These are phyloP conservation scores for Choiromyces venosus DNA, from an alignment of 495 filamentous ascomycete genomes.

Conservation along the genomic window DNA sequence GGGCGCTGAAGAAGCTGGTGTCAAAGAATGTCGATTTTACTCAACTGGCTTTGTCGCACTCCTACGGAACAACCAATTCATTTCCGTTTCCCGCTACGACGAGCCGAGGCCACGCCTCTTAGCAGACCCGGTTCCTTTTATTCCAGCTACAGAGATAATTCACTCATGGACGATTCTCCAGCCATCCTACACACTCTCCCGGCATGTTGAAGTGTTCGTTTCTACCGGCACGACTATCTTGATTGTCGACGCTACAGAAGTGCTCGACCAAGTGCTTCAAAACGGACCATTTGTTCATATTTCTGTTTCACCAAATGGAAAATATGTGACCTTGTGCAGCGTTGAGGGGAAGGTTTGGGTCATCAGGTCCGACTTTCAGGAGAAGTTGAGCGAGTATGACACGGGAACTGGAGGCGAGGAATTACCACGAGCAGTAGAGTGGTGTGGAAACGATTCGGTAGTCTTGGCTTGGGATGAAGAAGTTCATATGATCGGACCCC, in stretches of 20 bases:
- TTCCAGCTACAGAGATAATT: constrained; percentile 49
- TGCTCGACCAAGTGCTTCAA: constrained; percentile 81
- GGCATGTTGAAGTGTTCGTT: constrained; percentile 87
- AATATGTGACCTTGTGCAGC: constrained; percentile 80
- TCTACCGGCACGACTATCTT: constrained; percentile 81
- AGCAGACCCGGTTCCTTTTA: constrained; percentile 57
- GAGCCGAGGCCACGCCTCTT: constrained; percentile 84
- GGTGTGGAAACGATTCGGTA: constrained; percentile 95
- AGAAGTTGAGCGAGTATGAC: constrained; percentile 84
- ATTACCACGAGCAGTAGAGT: constrained; percentile 80
- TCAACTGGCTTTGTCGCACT: constrained; percentile 87
- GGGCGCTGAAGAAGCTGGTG: constrained; percentile 80
- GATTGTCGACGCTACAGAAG: constrained; percentile 78
- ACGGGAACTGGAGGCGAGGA: constrained; percentile 65
- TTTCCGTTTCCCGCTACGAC: constrained; percentile 80
- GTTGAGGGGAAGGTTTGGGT: constrained; percentile 82
- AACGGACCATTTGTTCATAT: constrained; percentile 90
- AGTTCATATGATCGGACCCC: constrained; percentile 87
- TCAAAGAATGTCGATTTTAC: constrained; percentile 85
- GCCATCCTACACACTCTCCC: constrained; percentile 83
- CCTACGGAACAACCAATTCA: constrained; percentile 77
- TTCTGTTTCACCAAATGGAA: constrained; percentile 82
- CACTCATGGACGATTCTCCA: constrained; percentile 87
- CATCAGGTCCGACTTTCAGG: constrained; percentile 89
- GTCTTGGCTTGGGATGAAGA: constrained; percentile 97